Base-by-base conservation (phyloP, 306 rosid species). In the Vigna nakashimae region DNA sequence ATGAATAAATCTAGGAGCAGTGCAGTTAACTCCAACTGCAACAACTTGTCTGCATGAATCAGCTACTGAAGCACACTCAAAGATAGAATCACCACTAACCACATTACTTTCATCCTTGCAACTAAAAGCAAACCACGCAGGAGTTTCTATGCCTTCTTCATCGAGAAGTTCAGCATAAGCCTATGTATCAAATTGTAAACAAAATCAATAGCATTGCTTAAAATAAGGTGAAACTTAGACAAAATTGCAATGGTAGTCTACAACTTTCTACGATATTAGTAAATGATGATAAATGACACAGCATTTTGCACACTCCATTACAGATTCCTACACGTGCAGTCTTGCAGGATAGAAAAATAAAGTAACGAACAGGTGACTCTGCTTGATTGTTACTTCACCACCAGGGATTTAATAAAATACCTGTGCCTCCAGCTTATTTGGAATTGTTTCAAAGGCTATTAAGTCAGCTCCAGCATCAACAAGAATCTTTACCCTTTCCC, bases 371-470 rank as follows among this genome's bases (percentile, higher is more conserved):
- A 22, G 24, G 24, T 22, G 28, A 57, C 4, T 59, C 40, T 26
- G 65, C 4, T 59, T 26, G 40, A 4, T 24, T 11, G 32, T 53
- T 42, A 9, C 13, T 42, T 9, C 46, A 42, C 46, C 46, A 2
- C 59, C 14, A 6, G 13, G 16, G 26, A 38, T 67, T 67, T 71
- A 24, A 69, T 56, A 56, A 59, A 42, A 34, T 84, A 94, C 98
- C 88, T 90, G 69, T 14, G 98, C 95, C 70, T 94, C 97, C 38
- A 92, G 56, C 84, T 83, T 89, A 82, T 89, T 94, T 28, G 97
- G 98, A 55, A 80, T 94, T 36, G 96, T 94, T 84, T 94, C 98
- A 58, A 94, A 92, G 7, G 98, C 98, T 64, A 94, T 88, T 14
- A 94, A 71, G 64, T 94, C 96, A 15, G 98, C 94, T 43, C 97